A percentile compares a stretch with the other conserved stretches of the same genome.
phyloP scores from a whole-genome alignment of 2,329 filamentous ascomycete species.

The Aspergillus sergii region DNA sequence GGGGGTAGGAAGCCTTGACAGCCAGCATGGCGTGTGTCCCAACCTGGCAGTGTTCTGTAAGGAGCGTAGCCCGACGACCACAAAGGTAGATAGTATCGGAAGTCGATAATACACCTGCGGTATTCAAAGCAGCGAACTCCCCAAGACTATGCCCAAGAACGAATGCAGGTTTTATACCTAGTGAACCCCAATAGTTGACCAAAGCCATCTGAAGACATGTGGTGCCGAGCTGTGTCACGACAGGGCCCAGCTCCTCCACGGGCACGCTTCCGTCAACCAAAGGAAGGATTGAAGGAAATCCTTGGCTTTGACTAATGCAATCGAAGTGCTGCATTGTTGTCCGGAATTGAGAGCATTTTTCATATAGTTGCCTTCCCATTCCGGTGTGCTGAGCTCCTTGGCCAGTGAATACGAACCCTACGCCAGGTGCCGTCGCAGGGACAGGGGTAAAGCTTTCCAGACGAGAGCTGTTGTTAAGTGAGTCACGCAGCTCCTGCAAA shows the following conservation, averaged over 20 bases:
- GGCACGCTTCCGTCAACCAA: conserved; percentile 36
- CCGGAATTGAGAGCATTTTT: conserved; percentile 32
- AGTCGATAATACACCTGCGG: conserved; percentile 40
- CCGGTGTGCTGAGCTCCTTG: conserved; percentile 41
- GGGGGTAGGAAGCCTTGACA: conserved; percentile 42
- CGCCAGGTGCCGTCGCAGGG: conserved; percentile 23
- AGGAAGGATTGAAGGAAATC: conserved; percentile 41
- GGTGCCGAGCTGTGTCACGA: conserved; percentile 33
- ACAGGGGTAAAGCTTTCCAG: conserved; percentile 23
- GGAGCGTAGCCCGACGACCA: conserved; percentile 44
- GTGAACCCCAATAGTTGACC: conserved; percentile 39
- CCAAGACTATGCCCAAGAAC: conserved; percentile 48
- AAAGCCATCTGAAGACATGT: conserved; percentile 47
- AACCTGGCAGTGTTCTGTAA: conserved; percentile 40
- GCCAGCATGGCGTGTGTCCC: conserved; percentile 50
- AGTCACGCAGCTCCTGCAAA: not conserved
- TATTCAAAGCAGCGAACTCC: conserved; percentile 44
- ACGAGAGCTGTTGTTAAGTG: conserved; percentile 17
- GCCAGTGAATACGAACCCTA: conserved; percentile 34
- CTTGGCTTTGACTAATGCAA: conserved; percentile 34
- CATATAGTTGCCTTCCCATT: conserved; percentile 41
- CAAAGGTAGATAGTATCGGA: conserved; percentile 56
- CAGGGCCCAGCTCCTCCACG: conserved; percentile 34
- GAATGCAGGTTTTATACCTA: conserved; percentile 40
- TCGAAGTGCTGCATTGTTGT: conserved; percentile 35